Evolutionary conservation across 2,329 filamentous ascomycete genomes (phyloP).

Genomic region (Fusarium sp.): DNA sequence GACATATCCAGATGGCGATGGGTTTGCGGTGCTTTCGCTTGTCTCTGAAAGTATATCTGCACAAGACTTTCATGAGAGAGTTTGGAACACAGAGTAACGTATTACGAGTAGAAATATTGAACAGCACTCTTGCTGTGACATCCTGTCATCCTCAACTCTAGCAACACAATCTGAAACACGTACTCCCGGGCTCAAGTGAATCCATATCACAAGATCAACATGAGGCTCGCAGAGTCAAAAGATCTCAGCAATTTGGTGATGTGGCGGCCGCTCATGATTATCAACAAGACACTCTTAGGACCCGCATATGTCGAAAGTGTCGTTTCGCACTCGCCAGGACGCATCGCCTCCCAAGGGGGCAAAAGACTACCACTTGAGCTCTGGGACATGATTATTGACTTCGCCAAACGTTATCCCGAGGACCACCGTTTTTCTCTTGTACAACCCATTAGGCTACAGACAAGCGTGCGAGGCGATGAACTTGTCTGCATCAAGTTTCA

Average conservation of each 20-base stretch:
- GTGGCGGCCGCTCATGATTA: neutral
- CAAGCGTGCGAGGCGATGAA: fast-evolving
- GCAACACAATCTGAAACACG: neutral
- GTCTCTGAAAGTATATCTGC: neutral
- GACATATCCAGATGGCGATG: neutral
- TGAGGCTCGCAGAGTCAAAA: neutral
- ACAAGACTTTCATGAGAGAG: neutral
- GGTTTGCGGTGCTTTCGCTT: neutral
- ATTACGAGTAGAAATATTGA: neutral
- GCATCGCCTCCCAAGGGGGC: neutral
- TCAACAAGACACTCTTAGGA: neutral
- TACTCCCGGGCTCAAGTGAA: too few species aligned
- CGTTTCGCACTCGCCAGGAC: fast-evolving
- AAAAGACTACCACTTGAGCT: neutral
- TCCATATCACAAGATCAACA: neutral
- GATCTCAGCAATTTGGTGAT: neutral
- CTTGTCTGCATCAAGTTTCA: neutral
- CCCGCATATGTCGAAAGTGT: neutral
- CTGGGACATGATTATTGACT: neutral
- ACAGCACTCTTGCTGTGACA: neutral
- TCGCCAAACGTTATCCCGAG: fast-evolving
- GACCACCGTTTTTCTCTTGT: neutral
- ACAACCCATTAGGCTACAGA: neutral
- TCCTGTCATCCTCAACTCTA: neutral
- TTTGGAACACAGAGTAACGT: neutral